Evolutionary conservation across 345 rosid species (phyloP).

Genomic region (Iberis pinnata): DNA sequence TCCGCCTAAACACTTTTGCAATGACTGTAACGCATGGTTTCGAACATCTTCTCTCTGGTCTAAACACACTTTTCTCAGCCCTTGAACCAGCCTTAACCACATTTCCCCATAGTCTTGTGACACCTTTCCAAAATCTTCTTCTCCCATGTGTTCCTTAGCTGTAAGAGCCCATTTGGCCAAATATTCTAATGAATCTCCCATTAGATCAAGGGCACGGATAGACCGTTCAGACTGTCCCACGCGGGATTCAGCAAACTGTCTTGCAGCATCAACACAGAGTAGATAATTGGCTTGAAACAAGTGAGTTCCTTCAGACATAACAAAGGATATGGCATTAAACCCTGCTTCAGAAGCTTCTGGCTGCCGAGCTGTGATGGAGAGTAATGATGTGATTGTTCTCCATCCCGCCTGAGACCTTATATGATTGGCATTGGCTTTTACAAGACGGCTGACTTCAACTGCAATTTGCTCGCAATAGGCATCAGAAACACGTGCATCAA

Average conservation of each 20-base stretch:
- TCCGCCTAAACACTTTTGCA: conserved; percentile 81
- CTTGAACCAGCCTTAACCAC: conserved; percentile 98
- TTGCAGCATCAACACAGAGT: conserved; percentile 73
- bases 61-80: conserved; percentile 91
- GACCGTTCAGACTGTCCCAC: conserved; percentile 95
- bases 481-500: conserved; percentile 96
- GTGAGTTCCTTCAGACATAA: conserved; percentile 81
- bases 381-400: conserved; percentile 84
- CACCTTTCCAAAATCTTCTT: conserved; percentile 67
- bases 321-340: conserved; percentile 71
- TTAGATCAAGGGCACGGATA: conserved; percentile 72
- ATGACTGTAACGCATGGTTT: conserved; percentile 76
- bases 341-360: conserved; percentile 99
- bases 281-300: conserved; percentile 74
- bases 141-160: conserved; percentile 68
- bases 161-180: conserved; percentile 63
- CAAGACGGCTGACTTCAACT: conserved; percentile 87
- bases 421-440: conserved; percentile 89
- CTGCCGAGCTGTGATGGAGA: conserved; percentile 88
- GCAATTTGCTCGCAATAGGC: conserved; percentile 97
- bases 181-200: conserved; percentile 77
- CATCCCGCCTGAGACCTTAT: conserved; percentile 91
- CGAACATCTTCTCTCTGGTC: conserved; percentile 98
- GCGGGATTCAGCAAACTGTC: conserved; percentile 98
- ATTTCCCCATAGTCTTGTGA: conserved; percentile 80